phyloP scores from a whole-genome alignment of 2,329 filamentous ascomycete genomes.

The Aspergillus sergii region DNA sequence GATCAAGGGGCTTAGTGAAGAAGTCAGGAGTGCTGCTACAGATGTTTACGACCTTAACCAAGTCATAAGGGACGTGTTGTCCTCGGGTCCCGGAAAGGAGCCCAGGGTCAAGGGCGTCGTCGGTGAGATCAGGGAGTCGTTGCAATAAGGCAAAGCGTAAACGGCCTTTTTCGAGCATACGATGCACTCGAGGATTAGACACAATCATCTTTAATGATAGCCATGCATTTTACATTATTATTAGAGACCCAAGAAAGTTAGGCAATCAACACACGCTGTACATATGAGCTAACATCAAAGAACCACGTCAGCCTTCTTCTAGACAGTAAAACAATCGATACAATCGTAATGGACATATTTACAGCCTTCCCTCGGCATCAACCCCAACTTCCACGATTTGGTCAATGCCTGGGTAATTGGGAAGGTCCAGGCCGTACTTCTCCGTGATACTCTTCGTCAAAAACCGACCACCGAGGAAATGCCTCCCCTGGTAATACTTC shows the following conservation, averaged over 20 bases:
- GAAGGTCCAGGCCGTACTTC: slow-evolving; percentile 84
- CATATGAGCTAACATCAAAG: background rate
- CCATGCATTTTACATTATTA: slow-evolving; percentile 11
- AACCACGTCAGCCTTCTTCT: background rate
- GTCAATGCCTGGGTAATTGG: slow-evolving; percentile 81
- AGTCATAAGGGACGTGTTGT: slow-evolving; percentile 51
- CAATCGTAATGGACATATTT: slow-evolving; percentile 1
- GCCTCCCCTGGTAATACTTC: slow-evolving; percentile 78
- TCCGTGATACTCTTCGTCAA: slow-evolving; percentile 74
- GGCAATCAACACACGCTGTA: background rate
- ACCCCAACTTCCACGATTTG: slow-evolving; percentile 77
- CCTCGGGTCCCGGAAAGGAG: slow-evolving; percentile 56
- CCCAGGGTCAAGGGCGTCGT: slow-evolving; percentile 63
- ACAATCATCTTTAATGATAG: slow-evolving; percentile 15
- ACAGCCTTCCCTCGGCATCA: slow-evolving; percentile 40
- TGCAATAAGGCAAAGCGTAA: slow-evolving; percentile 15
- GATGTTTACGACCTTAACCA: slow-evolving; percentile 58
- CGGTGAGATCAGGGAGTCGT: slow-evolving; percentile 58
- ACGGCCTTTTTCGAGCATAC: background rate
- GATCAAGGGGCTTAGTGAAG: slow-evolving; percentile 59
- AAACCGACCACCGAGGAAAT: slow-evolving; percentile 93
- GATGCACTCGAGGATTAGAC: slow-evolving; percentile 8
- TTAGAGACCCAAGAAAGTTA: background rate
- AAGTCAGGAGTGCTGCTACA: slow-evolving; percentile 60
- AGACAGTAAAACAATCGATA: background rate